These are phyloP conservation scores for Aureobasidium subglaciale DNA, from an alignment of 2,329 filamentous ascomycete species.

Conservation along the genomic window DNA sequence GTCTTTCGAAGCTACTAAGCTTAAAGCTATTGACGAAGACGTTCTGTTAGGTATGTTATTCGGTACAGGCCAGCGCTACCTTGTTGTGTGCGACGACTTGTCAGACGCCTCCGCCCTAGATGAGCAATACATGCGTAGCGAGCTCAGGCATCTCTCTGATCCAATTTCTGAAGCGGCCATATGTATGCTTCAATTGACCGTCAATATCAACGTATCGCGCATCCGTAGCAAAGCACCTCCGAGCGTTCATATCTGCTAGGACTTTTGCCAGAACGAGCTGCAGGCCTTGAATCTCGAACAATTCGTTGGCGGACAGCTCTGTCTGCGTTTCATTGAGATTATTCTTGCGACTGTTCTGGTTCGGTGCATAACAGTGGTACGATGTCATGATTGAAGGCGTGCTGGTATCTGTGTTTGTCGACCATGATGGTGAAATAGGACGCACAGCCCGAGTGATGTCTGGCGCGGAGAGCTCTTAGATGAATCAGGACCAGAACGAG, in stretches of 20 bases:
- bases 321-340: not conserved
- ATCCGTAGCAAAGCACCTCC: not conserved
- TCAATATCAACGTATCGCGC: not conserved
- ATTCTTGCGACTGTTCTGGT: not conserved
- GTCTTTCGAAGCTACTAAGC: too few species aligned
- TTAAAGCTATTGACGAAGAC: too few species aligned
- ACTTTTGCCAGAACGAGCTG: not conserved
- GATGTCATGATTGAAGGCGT: not conserved
- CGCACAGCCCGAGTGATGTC: too few species aligned
- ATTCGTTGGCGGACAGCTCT: not conserved
- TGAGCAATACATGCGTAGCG: not conserved
- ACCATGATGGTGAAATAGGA: not conserved
- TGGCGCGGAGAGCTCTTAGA: too few species aligned
- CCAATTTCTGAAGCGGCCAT: not conserved
- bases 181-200: not conserved
- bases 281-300: not conserved
- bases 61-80: too few species aligned
- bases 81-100: too few species aligned
- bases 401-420: not conserved
- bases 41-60: too few species aligned
- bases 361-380: not conserved
- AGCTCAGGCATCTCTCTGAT: not conserved
- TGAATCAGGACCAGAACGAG: too few species aligned
- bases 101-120: not conserved
- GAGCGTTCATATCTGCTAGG: not conserved